These are phyloP conservation scores for Saccharomycodes ludwigii DNA, from an alignment of 805 yeast species.

Conservation along the genomic window DNA sequence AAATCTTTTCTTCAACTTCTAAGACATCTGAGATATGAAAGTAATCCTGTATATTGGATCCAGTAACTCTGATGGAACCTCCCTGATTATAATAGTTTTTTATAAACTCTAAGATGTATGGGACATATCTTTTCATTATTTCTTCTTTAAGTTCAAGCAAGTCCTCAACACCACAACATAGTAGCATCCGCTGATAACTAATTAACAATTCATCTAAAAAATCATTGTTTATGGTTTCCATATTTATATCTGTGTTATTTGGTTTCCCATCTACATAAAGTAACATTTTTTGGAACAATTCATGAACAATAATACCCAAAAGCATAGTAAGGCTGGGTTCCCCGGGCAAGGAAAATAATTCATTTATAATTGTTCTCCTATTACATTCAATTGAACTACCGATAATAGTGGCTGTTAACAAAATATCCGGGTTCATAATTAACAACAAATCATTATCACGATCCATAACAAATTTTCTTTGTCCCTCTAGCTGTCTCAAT, in stretches of 20 bases:
- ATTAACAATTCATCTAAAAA: conserved; percentile 8
- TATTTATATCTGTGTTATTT: no score
- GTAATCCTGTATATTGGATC: conserved; percentile 17
- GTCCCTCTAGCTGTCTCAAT: not conserved
- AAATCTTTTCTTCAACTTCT: conserved; percentile 81
- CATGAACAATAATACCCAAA: conserved; percentile 77
- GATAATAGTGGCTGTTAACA: conserved; percentile 71
- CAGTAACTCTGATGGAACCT: conserved; percentile 14
- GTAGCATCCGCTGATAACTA: conserved; percentile 1
- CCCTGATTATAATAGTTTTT: conserved; percentile 29
- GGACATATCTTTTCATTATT: conserved; percentile 33
- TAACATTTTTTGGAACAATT: conserved; percentile 44
- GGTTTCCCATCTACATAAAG: no score
- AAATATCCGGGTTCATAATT: conserved; percentile 71
- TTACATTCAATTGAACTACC: conserved; percentile 48
- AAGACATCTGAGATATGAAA: conserved; percentile 51
- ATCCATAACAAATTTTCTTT: conserved; percentile 29
- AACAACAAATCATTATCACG: conserved; percentile 46
- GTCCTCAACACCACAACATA: conserved; percentile 30
- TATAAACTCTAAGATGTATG: conserved; percentile 43
- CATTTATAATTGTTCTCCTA: conserved; percentile 5
- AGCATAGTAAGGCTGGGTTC: conserved; percentile 52
- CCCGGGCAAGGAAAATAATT: conserved; percentile 30
- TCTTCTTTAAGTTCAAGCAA: conserved; percentile 30
- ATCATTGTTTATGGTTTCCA: no score